Base-by-base conservation (phyloP, 345 rosid genomes). In the Raphanus raphanistrum region DNA sequence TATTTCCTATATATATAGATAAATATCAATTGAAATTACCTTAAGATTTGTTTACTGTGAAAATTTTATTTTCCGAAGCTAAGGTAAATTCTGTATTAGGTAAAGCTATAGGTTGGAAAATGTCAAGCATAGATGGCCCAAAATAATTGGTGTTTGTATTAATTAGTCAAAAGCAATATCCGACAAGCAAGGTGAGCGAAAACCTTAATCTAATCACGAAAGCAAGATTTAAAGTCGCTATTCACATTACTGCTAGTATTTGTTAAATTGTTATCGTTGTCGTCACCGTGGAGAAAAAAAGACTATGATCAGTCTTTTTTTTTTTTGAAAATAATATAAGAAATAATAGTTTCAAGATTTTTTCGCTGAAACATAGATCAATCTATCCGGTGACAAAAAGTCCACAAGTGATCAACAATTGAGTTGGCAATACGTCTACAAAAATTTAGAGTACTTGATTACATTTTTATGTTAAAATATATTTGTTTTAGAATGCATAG, bases 161-260 rank as follows among this genome's bases (percentile, higher is more conserved):
- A 48, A 73, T 62, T 79, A 74, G 82, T 74, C 79, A 69, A 79
- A 79, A 68, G 75, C 74, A 55, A 79, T 61, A 2, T 79, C 82
- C 75, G 66, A 79, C 79, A 79, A 79, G 79, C 75, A 74, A 79
- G 79, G 82, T 74, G 71, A 74, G 69, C 54, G 50, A 32, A 36
- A 78, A 74, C 75, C 82, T 79, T 74, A 74, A 74, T 74, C 52
- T 74, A 79, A 79, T 79, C 79, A 63, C 33, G 64, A 55, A 79
- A 73, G 31, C 71, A 68, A 73, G 52, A 68, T 52, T 61, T 35
- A 68, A 68, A 68, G 68, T 78, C 73, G 45, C 26, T 59, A 58
- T 72, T 78, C 73, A 66, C 77, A 78, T 17, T 78, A 66, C 21
- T 66, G 58, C 55, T 58, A 72, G n/a, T 58, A 48, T 66, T 62